A percentile compares a stretch with the other conserved stretches of the same genome.
Conservation (phyloP, 2,329 filamentous ascomycete species). For the Penicillium thymicola region DNA sequence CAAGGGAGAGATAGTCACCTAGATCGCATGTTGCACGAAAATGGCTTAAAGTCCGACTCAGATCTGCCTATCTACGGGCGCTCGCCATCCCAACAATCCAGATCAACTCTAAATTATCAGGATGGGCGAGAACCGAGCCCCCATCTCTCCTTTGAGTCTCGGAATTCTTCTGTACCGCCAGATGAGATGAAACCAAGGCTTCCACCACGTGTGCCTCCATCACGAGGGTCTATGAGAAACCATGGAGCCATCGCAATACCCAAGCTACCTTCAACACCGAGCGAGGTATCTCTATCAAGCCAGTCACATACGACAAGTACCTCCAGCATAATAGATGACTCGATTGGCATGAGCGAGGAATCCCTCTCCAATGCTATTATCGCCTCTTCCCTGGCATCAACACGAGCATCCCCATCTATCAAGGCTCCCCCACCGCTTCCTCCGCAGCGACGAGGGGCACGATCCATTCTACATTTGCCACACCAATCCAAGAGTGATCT, state of each 20-base stretch:
- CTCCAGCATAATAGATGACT: conserved; percentile 24
- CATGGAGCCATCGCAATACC: conserved; percentile 10
- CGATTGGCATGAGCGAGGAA: conserved; percentile 33
- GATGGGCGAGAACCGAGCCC: conserved; percentile 10
- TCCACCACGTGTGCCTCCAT: conserved; percentile 24
- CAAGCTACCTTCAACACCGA: conserved; percentile 24
- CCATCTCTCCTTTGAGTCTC: conserved; percentile 15
- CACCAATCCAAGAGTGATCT: conserved; percentile 30
- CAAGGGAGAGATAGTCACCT: background rate
- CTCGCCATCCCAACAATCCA: conserved; percentile 12
- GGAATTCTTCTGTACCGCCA: conserved; percentile 9
- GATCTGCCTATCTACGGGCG: conserved; percentile 1
- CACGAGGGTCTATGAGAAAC: conserved; percentile 12
- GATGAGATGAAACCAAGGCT: conserved; percentile 24
- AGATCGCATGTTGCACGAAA: conserved; percentile 13
- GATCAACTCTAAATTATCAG: conserved; percentile 7
- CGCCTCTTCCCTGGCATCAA: conserved; percentile 47
- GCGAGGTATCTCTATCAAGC: conserved; percentile 26
- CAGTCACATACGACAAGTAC: conserved; percentile 25
- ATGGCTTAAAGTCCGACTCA: conserved; percentile 10
- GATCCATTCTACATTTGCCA: conserved; percentile 35
- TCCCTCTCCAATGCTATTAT: conserved; percentile 47
- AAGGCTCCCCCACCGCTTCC: conserved; percentile 38
- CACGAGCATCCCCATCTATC: conserved; percentile 39
- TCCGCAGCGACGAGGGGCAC: conserved; percentile 37